Conservation (phyloP, 2,329 filamentous ascomycete genomes). For the Monosporascus cannonballus region DNA sequence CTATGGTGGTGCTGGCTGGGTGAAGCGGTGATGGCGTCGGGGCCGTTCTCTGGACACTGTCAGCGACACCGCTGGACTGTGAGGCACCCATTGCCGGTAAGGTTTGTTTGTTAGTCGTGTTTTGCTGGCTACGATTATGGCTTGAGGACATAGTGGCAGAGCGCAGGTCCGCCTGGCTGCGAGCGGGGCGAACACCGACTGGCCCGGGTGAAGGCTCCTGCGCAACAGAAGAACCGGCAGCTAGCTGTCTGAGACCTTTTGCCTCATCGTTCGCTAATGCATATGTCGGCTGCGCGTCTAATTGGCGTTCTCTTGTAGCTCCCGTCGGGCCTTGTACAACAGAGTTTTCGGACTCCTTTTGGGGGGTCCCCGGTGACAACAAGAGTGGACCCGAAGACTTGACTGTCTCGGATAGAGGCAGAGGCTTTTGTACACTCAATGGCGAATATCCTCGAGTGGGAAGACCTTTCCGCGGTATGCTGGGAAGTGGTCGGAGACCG, state of each 20-base stretch:
- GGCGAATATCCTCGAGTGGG: neutral
- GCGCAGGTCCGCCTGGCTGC: neutral
- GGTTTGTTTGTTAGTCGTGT: neutral
- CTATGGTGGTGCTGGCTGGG: neutral
- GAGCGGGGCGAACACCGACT: neutral
- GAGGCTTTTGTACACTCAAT: neutral
- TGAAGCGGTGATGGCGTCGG: neutral
- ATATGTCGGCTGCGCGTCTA: neutral
- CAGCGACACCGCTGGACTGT: neutral
- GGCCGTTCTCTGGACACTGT: neutral
- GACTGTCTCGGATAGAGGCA: neutral
- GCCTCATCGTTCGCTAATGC: neutral
- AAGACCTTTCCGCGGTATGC: neutral
- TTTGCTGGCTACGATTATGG: neutral
- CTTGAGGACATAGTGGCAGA: neutral
- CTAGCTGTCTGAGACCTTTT: neutral
- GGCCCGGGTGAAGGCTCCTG: neutral
- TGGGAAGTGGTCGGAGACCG: neutral
- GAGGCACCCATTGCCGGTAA: neutral
- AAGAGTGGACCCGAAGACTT: neutral
- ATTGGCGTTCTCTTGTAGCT: neutral
- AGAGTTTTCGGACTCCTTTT: neutral
- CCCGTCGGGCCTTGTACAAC: neutral
- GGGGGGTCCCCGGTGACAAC: neutral
- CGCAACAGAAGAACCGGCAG: neutral